A percentile compares a stretch with the other conserved stretches of the same genome.
These are phyloP conservation scores for Ogataea haglerorum DNA, from an alignment of 805 yeast species.

Conservation along the genomic window DNA sequence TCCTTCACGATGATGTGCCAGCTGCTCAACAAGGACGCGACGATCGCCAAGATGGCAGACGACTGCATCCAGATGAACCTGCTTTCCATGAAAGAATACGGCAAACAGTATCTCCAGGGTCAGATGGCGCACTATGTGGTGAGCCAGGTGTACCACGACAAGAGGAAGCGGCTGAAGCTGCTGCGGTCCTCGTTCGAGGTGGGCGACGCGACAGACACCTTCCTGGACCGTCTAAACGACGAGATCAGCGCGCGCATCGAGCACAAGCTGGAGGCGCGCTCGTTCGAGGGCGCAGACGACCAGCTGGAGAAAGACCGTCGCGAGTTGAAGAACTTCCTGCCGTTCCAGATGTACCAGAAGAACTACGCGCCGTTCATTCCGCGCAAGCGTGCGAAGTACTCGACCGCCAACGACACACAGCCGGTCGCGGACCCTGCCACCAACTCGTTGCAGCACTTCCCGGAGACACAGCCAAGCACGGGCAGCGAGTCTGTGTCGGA, in stretches of 20 bases:
- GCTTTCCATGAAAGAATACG: slow-evolving; percentile 33
- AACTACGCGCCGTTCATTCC: slow-evolving; percentile 12
- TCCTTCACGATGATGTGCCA: slow-evolving; percentile 63
- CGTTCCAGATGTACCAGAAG: slow-evolving; percentile 11
- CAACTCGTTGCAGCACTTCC: background rate
- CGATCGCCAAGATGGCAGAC: slow-evolving; percentile 14
- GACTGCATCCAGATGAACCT: slow-evolving; percentile 8
- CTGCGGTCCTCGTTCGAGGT: background rate
- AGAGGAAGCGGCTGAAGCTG: slow-evolving; percentile 5
- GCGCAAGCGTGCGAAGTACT: slow-evolving; percentile 1
- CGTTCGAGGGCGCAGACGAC: slow-evolving; percentile 2
- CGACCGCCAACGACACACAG: background rate
- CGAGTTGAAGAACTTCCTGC: slow-evolving; percentile 1
- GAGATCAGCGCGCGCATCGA: slow-evolving; percentile 1
- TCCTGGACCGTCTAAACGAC: slow-evolving; percentile 1
- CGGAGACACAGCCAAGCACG: too few relatives aligned
- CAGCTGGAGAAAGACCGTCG: slow-evolving; percentile 3
- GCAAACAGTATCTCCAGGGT: slow-evolving; percentile 43
- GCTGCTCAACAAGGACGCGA: slow-evolving; percentile 27
- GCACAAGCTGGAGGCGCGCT: slow-evolving; percentile 3
- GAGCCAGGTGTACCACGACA: slow-evolving; percentile 13
- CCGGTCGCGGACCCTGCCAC: background rate
- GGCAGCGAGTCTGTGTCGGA: background rate
- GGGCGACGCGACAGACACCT: background rate
- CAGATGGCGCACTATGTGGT: slow-evolving; percentile 17